These are phyloP conservation scores for Adenanthera pavonina DNA, from an alignment of 306 rosid genomes.

Conservation along the genomic window DNA sequence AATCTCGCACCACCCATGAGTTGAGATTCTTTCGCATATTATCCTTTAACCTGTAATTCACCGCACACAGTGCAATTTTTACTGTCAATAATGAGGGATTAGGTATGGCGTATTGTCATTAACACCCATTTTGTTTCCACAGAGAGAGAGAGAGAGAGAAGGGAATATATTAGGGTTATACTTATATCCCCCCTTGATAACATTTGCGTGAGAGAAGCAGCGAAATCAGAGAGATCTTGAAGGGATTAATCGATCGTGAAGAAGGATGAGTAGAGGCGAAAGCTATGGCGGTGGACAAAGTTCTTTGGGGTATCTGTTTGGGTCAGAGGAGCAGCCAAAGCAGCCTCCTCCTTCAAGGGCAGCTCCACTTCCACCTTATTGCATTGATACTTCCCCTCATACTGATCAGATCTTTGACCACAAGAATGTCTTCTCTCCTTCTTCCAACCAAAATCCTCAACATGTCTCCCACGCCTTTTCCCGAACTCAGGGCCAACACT, in stretches of 20 bases:
- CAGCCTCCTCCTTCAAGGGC: conserved; percentile 46
- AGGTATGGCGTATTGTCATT: conserved; percentile 36
- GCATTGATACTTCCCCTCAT: conserved; percentile 41
- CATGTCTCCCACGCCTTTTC: conserved; percentile 27
- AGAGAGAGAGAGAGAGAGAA: neutral
- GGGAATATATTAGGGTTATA: conserved; percentile 10
- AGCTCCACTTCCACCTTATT: conserved; percentile 59
- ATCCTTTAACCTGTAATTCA: neutral
- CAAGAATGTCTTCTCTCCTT: conserved; percentile 34
- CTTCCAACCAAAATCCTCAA: conserved; percentile 34
- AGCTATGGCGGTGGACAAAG: conserved; percentile 77
- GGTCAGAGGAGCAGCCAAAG: conserved; percentile 59
- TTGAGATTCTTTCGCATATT: neutral
- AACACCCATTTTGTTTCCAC: conserved; percentile 17
- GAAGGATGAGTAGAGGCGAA: conserved; percentile 71
- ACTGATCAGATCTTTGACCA: neutral
- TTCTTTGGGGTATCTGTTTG: conserved; percentile 75
- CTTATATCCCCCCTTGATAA: neutral
- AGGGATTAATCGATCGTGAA: neutral
- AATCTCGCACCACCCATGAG: neutral
- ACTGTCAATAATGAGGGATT: conserved; percentile 31
- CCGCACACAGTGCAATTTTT: neutral
- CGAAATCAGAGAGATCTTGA: conserved; percentile 18
- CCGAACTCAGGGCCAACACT: conserved; percentile 59
- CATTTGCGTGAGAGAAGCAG: neutral